Conservation (phyloP, 2,329 filamentous ascomycete genomes). For the Akanthomyces dipterigenus region DNA sequence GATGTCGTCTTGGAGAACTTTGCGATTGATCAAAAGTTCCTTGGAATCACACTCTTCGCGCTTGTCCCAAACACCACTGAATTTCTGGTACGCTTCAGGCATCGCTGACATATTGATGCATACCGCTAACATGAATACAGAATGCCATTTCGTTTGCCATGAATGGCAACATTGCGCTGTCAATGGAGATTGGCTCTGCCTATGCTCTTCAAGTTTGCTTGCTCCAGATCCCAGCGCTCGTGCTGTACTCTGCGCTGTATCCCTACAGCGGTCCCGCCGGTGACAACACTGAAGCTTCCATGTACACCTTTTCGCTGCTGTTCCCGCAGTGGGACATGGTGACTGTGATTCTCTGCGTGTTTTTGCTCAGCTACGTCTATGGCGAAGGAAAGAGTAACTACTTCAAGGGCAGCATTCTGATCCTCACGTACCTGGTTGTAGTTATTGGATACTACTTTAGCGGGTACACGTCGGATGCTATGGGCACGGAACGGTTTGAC, state of each 20-base stretch:
- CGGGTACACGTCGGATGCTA: constrained; percentile 41
- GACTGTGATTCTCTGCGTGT: constrained; percentile 90
- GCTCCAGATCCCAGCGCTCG: constrained; percentile 85
- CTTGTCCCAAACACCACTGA: constrained; percentile 97
- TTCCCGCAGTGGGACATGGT: constrained; percentile 99
- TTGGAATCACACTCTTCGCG: constrained; percentile 94
- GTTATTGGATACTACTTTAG: constrained; percentile 88
- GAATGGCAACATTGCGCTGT: constrained; percentile 97
- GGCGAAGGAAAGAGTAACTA: constrained; percentile 99
- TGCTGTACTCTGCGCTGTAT: constrained; percentile 81
- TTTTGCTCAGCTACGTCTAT: constrained; percentile 94
- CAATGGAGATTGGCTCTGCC: constrained; percentile 97
- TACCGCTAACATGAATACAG: constrained; percentile 31
- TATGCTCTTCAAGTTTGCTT: constrained; percentile 96
- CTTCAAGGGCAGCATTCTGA: constrained; percentile 95
- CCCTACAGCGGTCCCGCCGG: constrained; percentile 34
- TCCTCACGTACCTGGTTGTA: constrained; percentile 89
- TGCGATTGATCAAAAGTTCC: constrained; percentile 91
- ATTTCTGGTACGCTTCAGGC: constrained; percentile 64
- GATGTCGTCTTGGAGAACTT: constrained; percentile 91
- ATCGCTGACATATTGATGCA: no score
- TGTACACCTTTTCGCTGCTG: constrained; percentile 75
- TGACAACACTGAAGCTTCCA: constrained; percentile 31
- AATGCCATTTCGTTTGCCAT: constrained; percentile 99
- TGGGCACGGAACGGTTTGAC: constrained; percentile 45